phyloP scores from a whole-genome alignment of 1,284 basidiomycete species.

The Trichosporon ovoides region DNA sequence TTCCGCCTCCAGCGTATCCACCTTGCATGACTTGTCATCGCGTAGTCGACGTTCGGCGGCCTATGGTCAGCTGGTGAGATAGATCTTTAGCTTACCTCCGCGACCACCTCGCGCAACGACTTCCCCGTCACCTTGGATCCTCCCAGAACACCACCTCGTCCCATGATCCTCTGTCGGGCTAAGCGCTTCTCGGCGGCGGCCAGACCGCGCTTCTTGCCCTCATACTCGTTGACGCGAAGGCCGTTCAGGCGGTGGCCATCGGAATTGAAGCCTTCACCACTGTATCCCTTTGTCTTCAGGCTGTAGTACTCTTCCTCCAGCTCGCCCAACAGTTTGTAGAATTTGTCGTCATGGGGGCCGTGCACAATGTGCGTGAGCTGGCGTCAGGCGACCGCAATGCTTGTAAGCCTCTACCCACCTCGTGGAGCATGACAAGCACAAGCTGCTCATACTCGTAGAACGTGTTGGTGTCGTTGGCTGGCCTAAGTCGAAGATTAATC shows the following conservation, averaged over 20 bases:
- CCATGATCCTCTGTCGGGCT: conserved; percentile 53
- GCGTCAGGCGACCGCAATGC: conserved; percentile 8
- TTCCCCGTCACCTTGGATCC: conserved; percentile 48
- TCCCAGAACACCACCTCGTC: conserved; percentile 54
- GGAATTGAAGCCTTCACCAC: conserved; percentile 73
- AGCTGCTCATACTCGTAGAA: conserved; percentile 73
- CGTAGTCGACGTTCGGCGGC: conserved; percentile 69
- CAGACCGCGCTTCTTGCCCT: conserved; percentile 62
- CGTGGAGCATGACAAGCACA: conserved; percentile 77
- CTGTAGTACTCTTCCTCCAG: conserved; percentile 76
- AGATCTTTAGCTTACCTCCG: conserved; percentile 56
- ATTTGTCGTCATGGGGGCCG: conserved; percentile 73
- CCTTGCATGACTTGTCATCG: conserved; percentile 67
- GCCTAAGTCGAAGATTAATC: conserved; percentile 73
- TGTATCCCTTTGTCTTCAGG: conserved; percentile 67
- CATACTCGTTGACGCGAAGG: conserved; percentile 60
- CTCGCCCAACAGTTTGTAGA: conserved; percentile 67
- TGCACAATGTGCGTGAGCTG: conserved; percentile 82
- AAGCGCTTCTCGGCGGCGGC: conserved; percentile 70
- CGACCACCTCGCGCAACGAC: conserved; percentile 66
- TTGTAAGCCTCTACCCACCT: conserved; percentile 57
- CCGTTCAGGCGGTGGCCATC: conserved; percentile 63
- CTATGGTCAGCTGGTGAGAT: conserved; percentile 48
- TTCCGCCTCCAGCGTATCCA: conserved; percentile 53
- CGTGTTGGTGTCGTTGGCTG: conserved; percentile 60